Percentiles rank a stretch among this genome's conserved stretches.
These are phyloP conservation scores for Asterophora parasitica DNA, from an alignment of 768 basidiomycete genomes.

Conservation along the genomic window DNA sequence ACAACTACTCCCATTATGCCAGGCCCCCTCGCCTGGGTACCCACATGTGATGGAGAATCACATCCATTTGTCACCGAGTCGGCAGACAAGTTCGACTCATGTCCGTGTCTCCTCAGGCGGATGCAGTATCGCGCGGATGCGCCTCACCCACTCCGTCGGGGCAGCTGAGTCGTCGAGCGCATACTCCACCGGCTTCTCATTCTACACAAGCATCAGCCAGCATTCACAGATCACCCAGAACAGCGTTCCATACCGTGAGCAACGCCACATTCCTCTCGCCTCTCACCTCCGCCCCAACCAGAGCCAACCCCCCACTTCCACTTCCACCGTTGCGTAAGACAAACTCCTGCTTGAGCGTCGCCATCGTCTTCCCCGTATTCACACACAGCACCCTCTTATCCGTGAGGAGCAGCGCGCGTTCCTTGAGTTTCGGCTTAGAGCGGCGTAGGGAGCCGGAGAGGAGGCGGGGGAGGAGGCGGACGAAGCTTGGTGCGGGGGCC, in stretches of 20 bases:
- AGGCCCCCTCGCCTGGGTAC: too few species aligned
- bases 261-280: conserved; percentile 5
- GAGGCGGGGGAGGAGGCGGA: conserved; percentile 10
- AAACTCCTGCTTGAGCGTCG: conserved; percentile 10
- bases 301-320: not conserved
- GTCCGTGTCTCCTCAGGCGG: not conserved
- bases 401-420: conserved; percentile 11
- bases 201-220: not conserved
- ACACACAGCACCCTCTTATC: conserved; percentile 12
- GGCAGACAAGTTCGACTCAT: not conserved
- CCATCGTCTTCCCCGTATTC: conserved; percentile 1
- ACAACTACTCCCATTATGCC: too few species aligned
- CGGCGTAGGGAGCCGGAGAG: conserved; percentile 9
- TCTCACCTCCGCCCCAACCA: conserved; percentile 6
- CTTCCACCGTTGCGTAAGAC: not conserved
- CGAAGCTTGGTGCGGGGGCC: conserved; percentile 4
- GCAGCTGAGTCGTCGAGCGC: conserved; percentile 6
- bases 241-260: conserved; percentile 7
- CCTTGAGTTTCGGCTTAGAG: conserved; percentile 12
- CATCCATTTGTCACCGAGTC: too few species aligned
- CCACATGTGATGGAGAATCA: too few species aligned
- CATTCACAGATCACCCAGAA: too few species aligned
- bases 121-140: conserved; percentile 3
- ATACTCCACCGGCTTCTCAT: conserved; percentile 8
- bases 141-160: conserved; percentile 5